phyloP scores from a whole-genome alignment of 2,329 filamentous ascomycete genomes.

The Fusarium oxysporum region DNA sequence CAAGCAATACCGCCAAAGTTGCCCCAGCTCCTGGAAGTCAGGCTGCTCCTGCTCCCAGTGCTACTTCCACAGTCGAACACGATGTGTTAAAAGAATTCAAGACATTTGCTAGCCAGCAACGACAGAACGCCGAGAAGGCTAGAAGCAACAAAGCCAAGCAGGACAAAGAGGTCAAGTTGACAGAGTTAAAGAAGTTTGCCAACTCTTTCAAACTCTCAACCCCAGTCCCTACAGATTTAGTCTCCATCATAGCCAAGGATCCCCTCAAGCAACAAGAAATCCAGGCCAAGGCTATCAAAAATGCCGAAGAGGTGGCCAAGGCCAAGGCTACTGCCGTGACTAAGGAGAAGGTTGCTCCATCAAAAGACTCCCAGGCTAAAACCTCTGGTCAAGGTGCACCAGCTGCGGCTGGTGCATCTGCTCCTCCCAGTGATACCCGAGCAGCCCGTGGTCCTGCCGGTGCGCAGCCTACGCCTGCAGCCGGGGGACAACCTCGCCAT shows the following conservation, averaged over 20 bases:
- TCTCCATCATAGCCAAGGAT: conserved; percentile 96
- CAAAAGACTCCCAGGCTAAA: conserved; percentile 61
- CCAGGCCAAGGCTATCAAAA: conserved; percentile 84
- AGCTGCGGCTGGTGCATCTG: conserved; percentile 28
- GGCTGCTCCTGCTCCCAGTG: conserved; percentile 61
- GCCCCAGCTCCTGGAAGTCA: conserved; percentile 54
- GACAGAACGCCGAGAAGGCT: conserved; percentile 66
- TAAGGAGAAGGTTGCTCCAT: conserved; percentile 56
- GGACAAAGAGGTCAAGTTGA: conserved; percentile 93
- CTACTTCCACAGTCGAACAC: conserved; percentile 70
- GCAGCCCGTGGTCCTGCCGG: conserved; percentile 51
- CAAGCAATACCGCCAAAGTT: conserved; percentile 41
- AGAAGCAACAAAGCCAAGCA: conserved; percentile 69
- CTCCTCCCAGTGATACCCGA: conserved; percentile 45
- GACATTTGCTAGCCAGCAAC: conserved; percentile 69
- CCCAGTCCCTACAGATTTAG: conserved; percentile 89
- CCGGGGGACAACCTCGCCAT: conserved; percentile 56
- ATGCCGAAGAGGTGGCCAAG: conserved; percentile 73
- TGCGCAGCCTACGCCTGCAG: conserved; percentile 47
- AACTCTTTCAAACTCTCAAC: conserved; percentile 94
- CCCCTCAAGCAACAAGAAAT: conserved; percentile 95
- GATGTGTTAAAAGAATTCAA: conserved; percentile 74
- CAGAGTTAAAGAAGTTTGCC: conserved; percentile 95
- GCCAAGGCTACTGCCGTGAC: conserved; percentile 62
- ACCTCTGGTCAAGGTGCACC: conserved; percentile 41